Evolutionary conservation across 352 stramenopile species (phyloP), one percentile per base, ranked within the genome.

Genomic region (Phytopythium kandeliae): DNA sequence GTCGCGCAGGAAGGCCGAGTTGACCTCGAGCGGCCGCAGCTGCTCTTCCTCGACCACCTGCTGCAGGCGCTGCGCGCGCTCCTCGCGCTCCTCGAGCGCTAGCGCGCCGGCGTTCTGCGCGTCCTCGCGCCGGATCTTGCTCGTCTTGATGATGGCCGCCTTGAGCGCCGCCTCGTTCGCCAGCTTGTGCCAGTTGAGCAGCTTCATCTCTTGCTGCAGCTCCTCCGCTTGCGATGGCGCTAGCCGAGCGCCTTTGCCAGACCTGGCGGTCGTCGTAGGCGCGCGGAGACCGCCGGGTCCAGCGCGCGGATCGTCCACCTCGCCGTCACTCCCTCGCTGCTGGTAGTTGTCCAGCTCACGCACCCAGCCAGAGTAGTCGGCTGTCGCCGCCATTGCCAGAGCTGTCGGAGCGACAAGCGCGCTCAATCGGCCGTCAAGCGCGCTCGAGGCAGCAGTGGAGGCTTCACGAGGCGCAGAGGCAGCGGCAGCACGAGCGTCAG

Each of bases 171-270:
- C 86, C 60, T 97, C 86, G 49, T 98, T 98, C 11, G 89, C 89
- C 21, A 98, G 81, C 56, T 97, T 98, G 71, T 97, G 91, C 91
- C 91, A 97, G 46, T 96, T 89, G 42, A 98, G 76, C 38, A 97
- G 66, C 69, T 98, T 97, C 73, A 98, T 92, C 60, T 98, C 91
- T 60, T 91, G 77, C 58, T 92, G 71, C 12, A 89, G 60, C 42
- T 96, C 85, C n/a, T 97, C 74, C 1, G 95, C 54, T 51, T 92
- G 75, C 15, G 69, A 79, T 15, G 62, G 54, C 22, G 56, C 43
- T 17, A 38, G n/a, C 43, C 51, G 45, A 28, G 45, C 22, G 40
- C 46, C 21, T 35, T 63, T 61, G 25, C 46, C 58, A 21, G 16
- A 41, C 21, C 55, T 49, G 28, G 44, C 21, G 4, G 30, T 35